Evolutionary conservation across 768 basidiomycete species (phyloP).

Genomic region (Gautieria morchelliformis): DNA sequence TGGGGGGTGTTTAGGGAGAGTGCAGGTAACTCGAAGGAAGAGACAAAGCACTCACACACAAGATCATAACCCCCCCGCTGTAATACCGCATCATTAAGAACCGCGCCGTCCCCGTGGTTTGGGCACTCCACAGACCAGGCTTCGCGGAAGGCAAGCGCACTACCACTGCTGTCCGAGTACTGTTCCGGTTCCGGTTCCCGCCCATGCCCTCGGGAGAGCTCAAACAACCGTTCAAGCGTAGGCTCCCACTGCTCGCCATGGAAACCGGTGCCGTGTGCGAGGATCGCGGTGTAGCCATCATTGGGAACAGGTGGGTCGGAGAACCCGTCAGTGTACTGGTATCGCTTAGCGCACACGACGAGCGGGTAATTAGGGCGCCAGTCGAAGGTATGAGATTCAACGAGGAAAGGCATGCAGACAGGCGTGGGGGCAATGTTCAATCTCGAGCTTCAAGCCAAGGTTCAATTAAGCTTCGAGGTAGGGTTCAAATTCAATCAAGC

Average conservation of each 20-base stretch:
- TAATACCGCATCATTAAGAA: constrained; percentile 37
- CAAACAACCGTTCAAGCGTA: constrained; percentile 35
- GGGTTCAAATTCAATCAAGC: too few relatives aligned
- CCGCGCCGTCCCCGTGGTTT: constrained; percentile 57
- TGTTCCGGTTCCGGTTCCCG: not conserved
- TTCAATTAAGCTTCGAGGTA: too few relatives aligned
- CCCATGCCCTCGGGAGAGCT: constrained; percentile 6
- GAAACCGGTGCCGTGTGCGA: constrained; percentile 65
- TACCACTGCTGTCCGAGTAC: constrained; percentile 10
- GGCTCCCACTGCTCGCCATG: constrained; percentile 73
- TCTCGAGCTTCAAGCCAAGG: too few relatives aligned
- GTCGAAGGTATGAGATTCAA: constrained; percentile 28
- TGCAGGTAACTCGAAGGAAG: too few relatives aligned
- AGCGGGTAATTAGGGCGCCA: constrained; percentile 43
- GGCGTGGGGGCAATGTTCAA: too few relatives aligned
- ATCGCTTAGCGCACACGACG: constrained; percentile 39
- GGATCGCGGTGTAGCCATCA: constrained; percentile 42
- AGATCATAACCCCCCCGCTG: constrained; percentile 36
- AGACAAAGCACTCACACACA: constrained; percentile 28
- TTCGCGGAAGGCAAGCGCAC: constrained; percentile 34
- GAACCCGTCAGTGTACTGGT: constrained; percentile 26
- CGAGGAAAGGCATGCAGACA: not conserved
- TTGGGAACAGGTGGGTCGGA: constrained; percentile 18
- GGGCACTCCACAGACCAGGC: constrained; percentile 67
- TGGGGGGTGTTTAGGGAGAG: too few relatives aligned